Evolutionary conservation across 2,329 filamentous ascomycete genomes (phyloP), one percentile per base, ranked within the genome.

Genomic region (Cercospora beticola): DNA sequence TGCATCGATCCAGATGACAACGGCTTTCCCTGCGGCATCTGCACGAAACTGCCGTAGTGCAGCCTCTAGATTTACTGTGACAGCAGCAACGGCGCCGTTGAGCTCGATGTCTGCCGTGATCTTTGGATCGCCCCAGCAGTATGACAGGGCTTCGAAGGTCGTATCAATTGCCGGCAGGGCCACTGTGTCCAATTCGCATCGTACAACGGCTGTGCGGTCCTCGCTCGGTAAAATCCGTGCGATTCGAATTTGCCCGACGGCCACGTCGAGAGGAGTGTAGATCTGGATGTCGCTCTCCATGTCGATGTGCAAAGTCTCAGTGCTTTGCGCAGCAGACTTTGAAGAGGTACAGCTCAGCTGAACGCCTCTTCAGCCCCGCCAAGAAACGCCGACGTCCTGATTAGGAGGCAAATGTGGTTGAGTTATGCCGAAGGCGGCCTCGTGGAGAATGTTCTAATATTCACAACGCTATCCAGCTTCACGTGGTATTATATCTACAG

Each of bases 1-100:
- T 12, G 68, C 66, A 40, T 70, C 70, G 40, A 71, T 66, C 70
- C 70, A 70, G 18, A 70, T 46, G 57, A 23, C 18, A 10, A 56
- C n/a, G n/a, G 10, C 14, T 18, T 52, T 8, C 6, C 30, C 26
- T 18, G 14, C 28, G 21, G 54, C 30, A 18, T 59, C n/a, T 16
- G 52, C 3, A 49, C 56, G 54, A 33, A 63, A 57, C 49, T 63
- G 60, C 28, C 58, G 10, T 26, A 67, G 26, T 14, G 40, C 67
- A 2, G 61, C 56, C 2, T 61, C 64, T 2, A 66, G 31, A 36
- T 60, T 69, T 9, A 23, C 28, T 1, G 52, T 66, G 1, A 69
- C 30, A 2, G 46, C 54, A 26, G 60, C 40, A 9, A 14, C 12
- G 1, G 28, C 4, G 12, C 56, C 36, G 12, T 65, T 52, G 10